Base-by-base conservation (phyloP, 129 eudicot genomes). In the Oenanthe sinensis region DNA sequence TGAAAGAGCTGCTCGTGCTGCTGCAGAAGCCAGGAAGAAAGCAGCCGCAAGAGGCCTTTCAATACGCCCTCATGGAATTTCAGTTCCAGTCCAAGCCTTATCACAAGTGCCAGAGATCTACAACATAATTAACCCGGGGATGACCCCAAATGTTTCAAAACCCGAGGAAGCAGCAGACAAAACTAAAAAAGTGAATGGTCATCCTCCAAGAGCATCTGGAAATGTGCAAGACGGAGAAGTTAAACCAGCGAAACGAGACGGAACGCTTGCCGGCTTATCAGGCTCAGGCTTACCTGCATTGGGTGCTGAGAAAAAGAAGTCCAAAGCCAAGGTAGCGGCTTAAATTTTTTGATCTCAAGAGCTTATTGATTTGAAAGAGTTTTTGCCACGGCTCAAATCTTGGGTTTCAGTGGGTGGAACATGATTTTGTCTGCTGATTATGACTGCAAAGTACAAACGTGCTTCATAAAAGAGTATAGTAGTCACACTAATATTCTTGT, bases 1-100 rank as follows among this genome's bases (percentile, higher is more conserved):
- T 49, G 98, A 91, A 82, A 83, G 98, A 84, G 92, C 92, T 0
- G 97, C 91, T 6, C 92, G 93, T 60, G 98, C 97, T 17, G 90
- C 91, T 40, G 96, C 91, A 0, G 98, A 89, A 46, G 90, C 80
- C 12, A 85, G 93, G 76, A 91, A 94, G 82, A 91, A 91, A 82
- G 98, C 98, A 8, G 98, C 97, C 14, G 98, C 98, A 45, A 86
- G 88, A 78, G 97, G 93, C 7, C 87, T 90, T 3, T 24, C 85
- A 63, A 79, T 87, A 70, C 92, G 96, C 20, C 91, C 91, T 37
- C 90, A 86, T 22, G 96, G 91, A 20, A 86, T 86, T 54, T 96
- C 97, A 2, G 88, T 82, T 62, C 97, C 97, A 2, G 90, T 81
- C 22, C 93, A 87, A 71, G 89, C 96, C 42, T 4, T 83, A 40